Evolutionary conservation across 2,329 filamentous ascomycete species (phyloP).

Genomic region (Paecilomyces sp.): DNA sequence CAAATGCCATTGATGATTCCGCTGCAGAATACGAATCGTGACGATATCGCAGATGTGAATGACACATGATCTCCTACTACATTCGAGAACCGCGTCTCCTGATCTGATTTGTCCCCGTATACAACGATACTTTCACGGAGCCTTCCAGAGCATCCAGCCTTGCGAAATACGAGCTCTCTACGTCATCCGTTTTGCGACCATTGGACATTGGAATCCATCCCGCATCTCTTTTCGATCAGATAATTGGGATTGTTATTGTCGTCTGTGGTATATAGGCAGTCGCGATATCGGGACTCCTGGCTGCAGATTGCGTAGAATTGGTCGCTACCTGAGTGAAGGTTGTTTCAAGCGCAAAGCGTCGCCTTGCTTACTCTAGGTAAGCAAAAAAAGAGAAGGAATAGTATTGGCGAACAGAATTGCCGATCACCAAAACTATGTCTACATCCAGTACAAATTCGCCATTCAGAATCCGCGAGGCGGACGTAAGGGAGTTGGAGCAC

Average conservation of each 20-base stretch:
- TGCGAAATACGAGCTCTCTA: background rate
- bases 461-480: conserved; percentile 26
- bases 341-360: background rate
- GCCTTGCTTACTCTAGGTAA: background rate
- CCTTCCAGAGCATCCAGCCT: background rate
- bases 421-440: conserved; percentile 4
- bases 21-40: background rate
- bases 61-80: background rate
- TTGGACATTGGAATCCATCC: background rate
- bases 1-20: background rate
- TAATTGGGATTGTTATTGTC: background rate
- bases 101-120: background rate
- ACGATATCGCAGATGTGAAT: background rate
- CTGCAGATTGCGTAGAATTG: background rate
- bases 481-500: conserved; percentile 22
- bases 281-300: background rate
- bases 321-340: background rate
- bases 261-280: background rate
- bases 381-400: background rate
- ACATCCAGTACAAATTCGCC: conserved; percentile 16
- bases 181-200: background rate
- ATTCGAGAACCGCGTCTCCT: background rate
- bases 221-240: background rate
- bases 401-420: background rate
- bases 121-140: background rate